These are phyloP conservation scores for Leccinum disarticulatum DNA, from an alignment of 768 basidiomycete species.

Conservation along the genomic window DNA sequence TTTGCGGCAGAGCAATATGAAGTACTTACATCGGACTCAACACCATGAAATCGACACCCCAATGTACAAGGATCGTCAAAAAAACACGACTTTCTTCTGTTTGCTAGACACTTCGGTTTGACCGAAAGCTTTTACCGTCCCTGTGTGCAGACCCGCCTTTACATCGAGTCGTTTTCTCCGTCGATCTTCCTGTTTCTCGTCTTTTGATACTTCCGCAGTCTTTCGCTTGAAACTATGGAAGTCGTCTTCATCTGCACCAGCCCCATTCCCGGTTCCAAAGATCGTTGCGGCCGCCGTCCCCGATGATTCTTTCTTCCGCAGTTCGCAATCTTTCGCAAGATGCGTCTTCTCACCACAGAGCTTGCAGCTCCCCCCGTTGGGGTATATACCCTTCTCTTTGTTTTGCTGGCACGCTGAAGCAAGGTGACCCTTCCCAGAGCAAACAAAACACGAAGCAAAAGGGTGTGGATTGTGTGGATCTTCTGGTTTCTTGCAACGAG, in stretches of 20 bases:
- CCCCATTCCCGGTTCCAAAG: constrained; percentile 42
- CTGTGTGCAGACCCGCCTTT: constrained; percentile 44
- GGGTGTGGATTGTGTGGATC: constrained; percentile 71
- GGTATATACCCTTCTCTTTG: constrained; percentile 78
- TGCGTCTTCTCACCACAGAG: constrained; percentile 84
- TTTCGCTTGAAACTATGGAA: constrained; percentile 79
- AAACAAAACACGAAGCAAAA: constrained; percentile 91
- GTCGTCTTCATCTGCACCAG: constrained; percentile 93
- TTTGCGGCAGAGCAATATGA: not conserved
- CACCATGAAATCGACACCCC: not conserved
- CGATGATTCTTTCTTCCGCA: constrained; percentile 55
- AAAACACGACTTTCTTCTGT: constrained; percentile 49
- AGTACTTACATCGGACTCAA: not conserved
- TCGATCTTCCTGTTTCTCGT: constrained; percentile 52
- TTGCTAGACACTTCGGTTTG: constrained; percentile 21
- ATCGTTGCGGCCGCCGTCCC: constrained; percentile 22
- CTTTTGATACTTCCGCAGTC: constrained; percentile 56
- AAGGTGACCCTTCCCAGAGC: constrained; percentile 79
- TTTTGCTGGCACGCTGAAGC: constrained; percentile 84
- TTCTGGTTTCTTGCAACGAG: constrained; percentile 67
- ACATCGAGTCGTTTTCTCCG: constrained; percentile 42
- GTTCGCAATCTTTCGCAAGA: constrained; percentile 78
- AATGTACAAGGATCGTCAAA: constrained; percentile 29
- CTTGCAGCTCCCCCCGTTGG: constrained; percentile 89
- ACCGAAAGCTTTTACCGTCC: constrained; percentile 10